These are phyloP conservation scores for Talaromyces sp. DNA, from an alignment of 2,329 filamentous ascomycete genomes.

Conservation along the genomic window DNA sequence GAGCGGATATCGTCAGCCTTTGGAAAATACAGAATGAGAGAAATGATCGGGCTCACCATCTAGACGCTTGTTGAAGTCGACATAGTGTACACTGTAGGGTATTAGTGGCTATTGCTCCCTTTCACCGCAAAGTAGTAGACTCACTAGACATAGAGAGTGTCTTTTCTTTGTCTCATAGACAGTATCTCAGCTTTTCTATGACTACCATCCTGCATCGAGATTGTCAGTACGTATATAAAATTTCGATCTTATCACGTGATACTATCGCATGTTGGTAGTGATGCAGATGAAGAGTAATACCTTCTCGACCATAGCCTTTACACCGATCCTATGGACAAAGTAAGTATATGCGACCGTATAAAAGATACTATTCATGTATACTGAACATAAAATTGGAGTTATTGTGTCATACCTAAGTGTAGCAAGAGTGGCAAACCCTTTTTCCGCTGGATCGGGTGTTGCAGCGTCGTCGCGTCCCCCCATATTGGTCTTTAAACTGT, in stretches of 20 bases:
- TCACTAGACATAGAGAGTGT: constrained; percentile 76
- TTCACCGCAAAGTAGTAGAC: constrained; percentile 17
- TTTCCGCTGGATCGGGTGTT: constrained; percentile 61
- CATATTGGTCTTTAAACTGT: constrained; percentile 37
- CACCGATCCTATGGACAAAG: constrained; percentile 52
- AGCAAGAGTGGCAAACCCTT: constrained; percentile 76
- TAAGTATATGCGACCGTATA: constrained; percentile 33
- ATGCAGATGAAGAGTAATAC: constrained; percentile 42
- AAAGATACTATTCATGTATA: constrained; percentile 20
- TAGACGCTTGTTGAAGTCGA: constrained; percentile 91
- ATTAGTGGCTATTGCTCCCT: constrained; percentile 18
- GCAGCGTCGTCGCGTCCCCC: constrained; percentile 53
- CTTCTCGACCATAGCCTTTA: constrained; percentile 65
- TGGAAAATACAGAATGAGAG: not conserved
- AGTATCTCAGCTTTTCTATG: constrained; percentile 90
- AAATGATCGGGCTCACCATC: constrained; percentile 42
- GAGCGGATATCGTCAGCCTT: constrained; percentile 41
- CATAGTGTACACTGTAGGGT: constrained; percentile 69
- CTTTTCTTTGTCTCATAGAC: constrained; percentile 87
- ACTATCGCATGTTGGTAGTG: constrained; percentile 16
- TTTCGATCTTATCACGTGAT: constrained; percentile 30
- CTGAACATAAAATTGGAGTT: not conserved
- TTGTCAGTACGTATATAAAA: constrained; percentile 10
- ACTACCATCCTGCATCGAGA: constrained; percentile 60
- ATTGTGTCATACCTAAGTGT: constrained; percentile 63